Evolutionary conservation across 805 yeast species (phyloP).

Genomic region (Lachancea nothofagi): DNA sequence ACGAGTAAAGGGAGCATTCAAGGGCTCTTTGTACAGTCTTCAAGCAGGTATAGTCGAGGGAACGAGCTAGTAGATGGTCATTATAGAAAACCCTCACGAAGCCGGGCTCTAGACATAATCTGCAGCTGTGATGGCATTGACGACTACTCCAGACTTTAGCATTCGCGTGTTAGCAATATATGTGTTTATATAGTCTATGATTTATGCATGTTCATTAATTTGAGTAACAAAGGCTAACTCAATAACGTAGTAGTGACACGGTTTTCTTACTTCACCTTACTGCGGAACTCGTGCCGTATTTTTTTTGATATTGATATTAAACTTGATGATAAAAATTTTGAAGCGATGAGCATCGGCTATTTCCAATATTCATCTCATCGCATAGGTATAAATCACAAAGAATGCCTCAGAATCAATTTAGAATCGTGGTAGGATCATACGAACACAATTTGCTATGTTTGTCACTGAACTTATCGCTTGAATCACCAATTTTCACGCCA

Average conservation of each 20-base stretch:
- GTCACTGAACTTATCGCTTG: slow-evolving; percentile 54
- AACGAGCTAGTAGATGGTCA: slow-evolving; percentile 4
- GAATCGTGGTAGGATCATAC: slow-evolving; percentile 90
- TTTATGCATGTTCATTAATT: neutral
- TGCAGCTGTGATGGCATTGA: too few relatives aligned
- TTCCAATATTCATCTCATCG: neutral
- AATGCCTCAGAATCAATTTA: slow-evolving; percentile 41
- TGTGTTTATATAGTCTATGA: neutral
- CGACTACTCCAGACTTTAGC: too few relatives aligned
- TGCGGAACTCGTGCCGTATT: too few relatives aligned
- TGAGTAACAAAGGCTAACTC: too few relatives aligned
- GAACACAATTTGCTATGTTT: slow-evolving; percentile 88
- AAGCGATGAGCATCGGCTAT: neutral
- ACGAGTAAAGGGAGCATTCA: slow-evolving; percentile 41
- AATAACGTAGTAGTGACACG: too few relatives aligned
- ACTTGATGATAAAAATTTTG: neutral
- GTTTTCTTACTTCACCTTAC: too few relatives aligned
- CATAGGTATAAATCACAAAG: neutral
- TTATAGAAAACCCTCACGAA: too few relatives aligned
- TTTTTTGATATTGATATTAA: too few relatives aligned
- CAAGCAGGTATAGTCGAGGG: slow-evolving; percentile 4
- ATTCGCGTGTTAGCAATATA: too few relatives aligned
- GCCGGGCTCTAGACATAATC: too few relatives aligned
- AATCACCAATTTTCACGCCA: slow-evolving; percentile 73
- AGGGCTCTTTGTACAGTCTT: slow-evolving; percentile 22